Base-by-base conservation (phyloP, 176 grass and related monocot species). In the Areca catechu region DNA sequence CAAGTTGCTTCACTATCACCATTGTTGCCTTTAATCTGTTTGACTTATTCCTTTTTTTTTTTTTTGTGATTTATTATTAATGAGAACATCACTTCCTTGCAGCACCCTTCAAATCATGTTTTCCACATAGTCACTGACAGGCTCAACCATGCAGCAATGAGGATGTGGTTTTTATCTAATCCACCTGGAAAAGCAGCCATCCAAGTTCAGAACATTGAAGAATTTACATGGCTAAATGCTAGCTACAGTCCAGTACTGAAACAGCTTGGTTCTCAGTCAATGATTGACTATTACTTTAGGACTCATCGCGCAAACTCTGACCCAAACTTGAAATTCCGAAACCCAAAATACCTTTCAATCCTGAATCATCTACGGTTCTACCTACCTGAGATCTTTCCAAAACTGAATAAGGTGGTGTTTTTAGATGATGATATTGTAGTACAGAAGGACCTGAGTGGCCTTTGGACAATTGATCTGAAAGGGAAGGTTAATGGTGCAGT, bases 231-330 rank as follows among this genome's bases (percentile, higher is more conserved):
- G 61, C 61, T 63, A 4, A 63, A 63, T 16, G 30, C 47, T 20
- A 63, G 61, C 61, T 63, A 63, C 19, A 63, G 61, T 63, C 61
- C 61, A 10, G 61, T 63, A 24, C 61, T 63, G 47, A 63, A 63
- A 63, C 34, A 63, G 37, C 43, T 63, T 6, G 37, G 30, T 15
- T 63, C 61, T 21, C 34, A 49, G 24, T 60, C 57, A 18, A 60
- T 60, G 57, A 60, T 60, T 10, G 57, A 60, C n/a, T 60, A 60
- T 30, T 60, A 60, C 29, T 60, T 60, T 60, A 60, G 27, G 23
- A 60, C 57, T 60, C 57, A 60, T 30, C 57, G 16, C 19, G 24
- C 23, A 16, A 24, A 21, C 47, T 49, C 34, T 49, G 61, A 49
- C 22, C 7, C 61, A 50, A 63, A 63, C 20, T 24, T 49, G 61